phyloP scores from a whole-genome alignment of 2,329 filamentous ascomycete genomes.

The Aspergillus sp. region DNA sequence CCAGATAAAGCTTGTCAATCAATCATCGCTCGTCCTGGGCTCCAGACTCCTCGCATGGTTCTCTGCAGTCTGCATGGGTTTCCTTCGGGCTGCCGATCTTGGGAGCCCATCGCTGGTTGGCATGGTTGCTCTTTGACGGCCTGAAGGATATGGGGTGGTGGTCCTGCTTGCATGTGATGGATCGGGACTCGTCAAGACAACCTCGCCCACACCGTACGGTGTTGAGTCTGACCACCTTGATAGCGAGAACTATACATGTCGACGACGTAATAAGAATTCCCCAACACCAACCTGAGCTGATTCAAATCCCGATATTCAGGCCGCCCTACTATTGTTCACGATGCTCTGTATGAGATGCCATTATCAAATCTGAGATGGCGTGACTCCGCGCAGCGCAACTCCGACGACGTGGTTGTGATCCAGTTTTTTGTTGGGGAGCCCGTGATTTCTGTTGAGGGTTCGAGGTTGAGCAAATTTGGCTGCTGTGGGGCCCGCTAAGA shows the following conservation, averaged over 20 bases:
- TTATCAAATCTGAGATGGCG: conserved; percentile 3
- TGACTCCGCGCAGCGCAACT: background rate
- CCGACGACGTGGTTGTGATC: background rate
- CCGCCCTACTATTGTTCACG: no score
- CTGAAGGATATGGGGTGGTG: no score
- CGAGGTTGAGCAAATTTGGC: conserved; percentile 5
- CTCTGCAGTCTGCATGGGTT: background rate
- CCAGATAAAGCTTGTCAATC: background rate
- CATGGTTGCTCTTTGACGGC: no score
- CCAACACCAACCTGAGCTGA: no score
- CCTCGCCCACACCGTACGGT: no score
- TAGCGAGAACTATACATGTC: no score
- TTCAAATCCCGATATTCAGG: no score
- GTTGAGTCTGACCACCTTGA: no score
- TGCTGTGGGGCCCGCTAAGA: background rate
- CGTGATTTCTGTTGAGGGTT: conserved; percentile 17
- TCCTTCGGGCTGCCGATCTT: background rate
- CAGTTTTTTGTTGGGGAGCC: conserved; percentile 17
- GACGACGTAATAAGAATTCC: no score
- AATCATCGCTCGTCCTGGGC: background rate
- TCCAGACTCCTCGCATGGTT: background rate
- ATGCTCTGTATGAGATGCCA: background rate
- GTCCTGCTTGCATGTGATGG: background rate
- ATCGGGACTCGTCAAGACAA: background rate
- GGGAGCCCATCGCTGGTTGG: no score